Base-by-base conservation (phyloP, 139 green algal genomes). In the Chlamydomonas incerta region DNA sequence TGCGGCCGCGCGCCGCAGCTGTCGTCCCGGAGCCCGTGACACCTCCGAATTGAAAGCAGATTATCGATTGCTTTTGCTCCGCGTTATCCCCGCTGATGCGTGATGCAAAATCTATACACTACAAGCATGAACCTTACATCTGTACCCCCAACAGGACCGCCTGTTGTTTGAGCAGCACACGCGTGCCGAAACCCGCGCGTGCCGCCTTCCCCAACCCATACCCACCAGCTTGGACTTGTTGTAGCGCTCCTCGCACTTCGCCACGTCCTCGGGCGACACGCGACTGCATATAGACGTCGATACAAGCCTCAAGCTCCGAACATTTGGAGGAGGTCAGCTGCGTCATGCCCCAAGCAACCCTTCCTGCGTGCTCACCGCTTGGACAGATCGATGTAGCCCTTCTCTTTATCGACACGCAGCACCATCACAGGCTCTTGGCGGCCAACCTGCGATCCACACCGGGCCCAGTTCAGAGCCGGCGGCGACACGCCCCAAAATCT, bases 381-480 rank as follows among this genome's bases (percentile, higher is more conserved):
- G 55, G 96, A 99, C 33, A 99, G 87, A 81, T 99, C 98, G 74
- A 99, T 99, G 94, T 99, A 99, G 0, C 98, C 98, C 91, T 99
- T 99, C 82, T 99, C 97, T 82, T 99, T 98, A 91, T 99, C 98
- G 81, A 99, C 98, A 90, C 98, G 95, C 63, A 99, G 94, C 77
- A 99, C 98, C 98, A 99, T 99, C n/a, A 99, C 98, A 0, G 98
- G 97, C 86, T 99, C 98, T 90, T 99, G 96, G 29, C 97, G 88
- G 17, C 98, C 98, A 28, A 99, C 96, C 94, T 97, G 90, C 34
- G 31, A 20, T 11, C 33, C 33, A 46, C 77, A 29, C 41, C 60
- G 66, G 47, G 31, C 2, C 55, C 6, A 2, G 20, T 10, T 63
- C 31, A 66, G 26, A 37, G 41, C 41, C 41, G 41, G 41, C 41